Base-by-base conservation (phyloP, 768 basidiomycete genomes). In the Hericium rajendrae region DNA sequence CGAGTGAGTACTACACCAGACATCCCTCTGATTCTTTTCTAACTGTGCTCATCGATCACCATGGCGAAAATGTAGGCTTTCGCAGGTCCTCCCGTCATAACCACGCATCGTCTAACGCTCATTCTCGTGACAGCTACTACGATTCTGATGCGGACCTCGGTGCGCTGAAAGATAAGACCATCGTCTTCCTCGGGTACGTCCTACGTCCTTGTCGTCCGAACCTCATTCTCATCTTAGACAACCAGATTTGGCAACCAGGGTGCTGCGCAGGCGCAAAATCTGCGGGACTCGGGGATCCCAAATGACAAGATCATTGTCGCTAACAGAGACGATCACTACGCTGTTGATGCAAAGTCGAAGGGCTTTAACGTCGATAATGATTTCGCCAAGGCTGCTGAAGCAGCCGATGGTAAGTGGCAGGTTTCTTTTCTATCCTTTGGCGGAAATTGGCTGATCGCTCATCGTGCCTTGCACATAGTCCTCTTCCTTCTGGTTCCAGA, bases 201-300 rank as follows among this genome's bases (percentile, higher is more conserved):
- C n/a, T 5, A 11, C 11, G 13, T 8, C 54, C 18, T 40, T 16
- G 11, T 16, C 46, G 38, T 16, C 32, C n/a, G 24, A 24, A 10
- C 15, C 13, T 32, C 26, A 56, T 40, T 26, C 57, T 48, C 3
- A 11, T 12, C 38, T 16, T 18, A 15, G 2, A 2, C 10, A 20
- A 58, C 9, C 52, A 83, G 82, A 4, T 84, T 82, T 66, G 83
- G 83, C 48, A 84, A 83, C 66, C 83, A 84, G 66, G 82, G 83
- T 12, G 79, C 83, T 37, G 82, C 83, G 51, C 83, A 84, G 65
- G 83, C 83, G 4, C 82, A 83, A 68, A 84, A 84, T 59, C 63
- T 84, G 58, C 76, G 83, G n/a, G 83, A 84, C 59, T 74, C 78
- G 53, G 82, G 83, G 2, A 79, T 83, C 57, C 73, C 78, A 4